phyloP scores from a whole-genome alignment of 108 stramenopile genomes.

The Skeletonema menzelii region DNA sequence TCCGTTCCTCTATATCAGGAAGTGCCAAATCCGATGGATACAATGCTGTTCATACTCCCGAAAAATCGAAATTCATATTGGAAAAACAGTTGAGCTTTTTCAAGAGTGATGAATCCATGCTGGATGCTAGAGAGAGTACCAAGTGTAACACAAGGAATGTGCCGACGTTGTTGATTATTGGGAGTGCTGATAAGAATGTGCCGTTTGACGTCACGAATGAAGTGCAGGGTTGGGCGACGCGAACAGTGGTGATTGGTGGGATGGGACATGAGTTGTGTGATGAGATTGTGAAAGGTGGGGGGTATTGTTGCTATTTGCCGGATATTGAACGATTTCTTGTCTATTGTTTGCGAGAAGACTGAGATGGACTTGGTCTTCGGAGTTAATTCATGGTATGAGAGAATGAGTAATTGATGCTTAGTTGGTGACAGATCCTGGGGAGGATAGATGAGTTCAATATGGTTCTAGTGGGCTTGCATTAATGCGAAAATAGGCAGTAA shows the following conservation, averaged over 20 bases:
- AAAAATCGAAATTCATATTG: conserved; percentile 24
- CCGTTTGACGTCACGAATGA: conserved; percentile 30
- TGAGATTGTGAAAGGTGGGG: conserved; percentile 12
- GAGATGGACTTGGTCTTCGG: background rate
- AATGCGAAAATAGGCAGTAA: no score
- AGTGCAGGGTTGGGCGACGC: conserved; percentile 36
- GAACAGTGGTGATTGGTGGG: conserved; percentile 40
- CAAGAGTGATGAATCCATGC: conserved; percentile 22
- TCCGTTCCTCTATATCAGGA: conserved; percentile 28
- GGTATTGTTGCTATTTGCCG: conserved; percentile 18
- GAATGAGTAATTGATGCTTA: no score
- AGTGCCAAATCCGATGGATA: conserved; percentile 2
- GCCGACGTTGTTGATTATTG: conserved; percentile 37
- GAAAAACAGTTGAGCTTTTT: conserved; percentile 35
- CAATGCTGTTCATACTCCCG: conserved; percentile 8
- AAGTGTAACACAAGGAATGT: conserved; percentile 12
- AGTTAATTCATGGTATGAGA: no score
- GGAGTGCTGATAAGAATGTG: conserved; percentile 35
- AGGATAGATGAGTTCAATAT: no score
- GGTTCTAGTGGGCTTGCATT: no score
- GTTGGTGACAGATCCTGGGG: no score
- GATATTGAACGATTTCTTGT: conserved; percentile 23
- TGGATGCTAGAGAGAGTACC: conserved; percentile 20
- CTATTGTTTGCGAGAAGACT: conserved; percentile 1
- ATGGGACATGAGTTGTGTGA: conserved; percentile 43